These are phyloP conservation scores for Blastomyces gilchristii DNA, from an alignment of 2,329 filamentous ascomycete species.

Conservation along the genomic window DNA sequence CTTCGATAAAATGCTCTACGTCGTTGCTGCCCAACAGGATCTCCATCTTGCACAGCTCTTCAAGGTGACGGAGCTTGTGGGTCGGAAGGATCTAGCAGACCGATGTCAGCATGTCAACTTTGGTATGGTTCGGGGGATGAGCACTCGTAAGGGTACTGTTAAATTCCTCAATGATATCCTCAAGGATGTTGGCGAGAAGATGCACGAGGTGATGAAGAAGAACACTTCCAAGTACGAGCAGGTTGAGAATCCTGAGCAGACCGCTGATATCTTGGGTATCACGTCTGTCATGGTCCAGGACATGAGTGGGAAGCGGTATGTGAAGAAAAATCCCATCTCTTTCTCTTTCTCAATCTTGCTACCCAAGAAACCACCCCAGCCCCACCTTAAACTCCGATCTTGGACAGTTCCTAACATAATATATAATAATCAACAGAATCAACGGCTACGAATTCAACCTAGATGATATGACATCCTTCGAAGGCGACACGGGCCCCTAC, in stretches of 20 bases:
- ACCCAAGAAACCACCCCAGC: neutral
- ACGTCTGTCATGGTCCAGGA: constrained; percentile 96
- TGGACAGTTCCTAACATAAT: constrained; percentile 34
- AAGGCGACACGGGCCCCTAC: constrained; percentile 56
- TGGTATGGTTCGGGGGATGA: constrained; percentile 57
- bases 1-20: constrained; percentile 60
- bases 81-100: constrained; percentile 48
- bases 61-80: constrained; percentile 54
- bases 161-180: constrained; percentile 66
- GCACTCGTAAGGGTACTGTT: constrained; percentile 58
- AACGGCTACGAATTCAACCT: constrained; percentile 58
- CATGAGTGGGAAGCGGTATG: constrained; percentile 84
- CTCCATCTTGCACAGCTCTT: constrained; percentile 55
- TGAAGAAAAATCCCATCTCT: constrained; percentile 4
- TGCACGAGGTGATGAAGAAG: constrained; percentile 94
- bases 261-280: constrained; percentile 83
- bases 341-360: constrained; percentile 26
- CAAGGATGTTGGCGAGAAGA: constrained; percentile 74
- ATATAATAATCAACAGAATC: constrained; percentile 31
- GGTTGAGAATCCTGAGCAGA: constrained; percentile 69
- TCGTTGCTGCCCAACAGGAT: constrained; percentile 55
- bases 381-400: neutral
- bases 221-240: constrained; percentile 86
- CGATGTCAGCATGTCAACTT: constrained; percentile 56
- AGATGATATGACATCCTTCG: constrained; percentile 55